Base-by-base conservation (phyloP, 2,329 filamentous ascomycete species). In the Chalara sp. region DNA sequence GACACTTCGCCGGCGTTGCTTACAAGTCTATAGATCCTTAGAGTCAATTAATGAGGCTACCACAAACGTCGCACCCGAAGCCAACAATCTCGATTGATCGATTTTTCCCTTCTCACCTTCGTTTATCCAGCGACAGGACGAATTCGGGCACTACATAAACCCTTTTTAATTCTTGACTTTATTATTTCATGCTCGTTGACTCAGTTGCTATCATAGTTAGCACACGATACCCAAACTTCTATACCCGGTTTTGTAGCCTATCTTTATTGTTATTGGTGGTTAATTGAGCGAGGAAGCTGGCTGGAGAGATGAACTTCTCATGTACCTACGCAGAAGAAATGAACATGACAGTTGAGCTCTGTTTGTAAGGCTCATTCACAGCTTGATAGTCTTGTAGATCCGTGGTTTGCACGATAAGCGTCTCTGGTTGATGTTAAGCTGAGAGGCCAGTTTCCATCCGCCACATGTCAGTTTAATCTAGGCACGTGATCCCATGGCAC, bases 11-110 rank as follows among this genome's bases (percentile, higher is more conserved):
- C 21, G 7, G 1, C 8, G 11, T 32, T 7, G 6, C 35, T 41
- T 10, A 37, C 35, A 28, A 5, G 8, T 4, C 32, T 55, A 33
- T 45, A 69, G 67, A 46, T 68, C 68, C 63, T 62, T 69, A 46
- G 64, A 67, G 54, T 65, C 67, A 30, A 65, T 69, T 37, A 8
- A n/a, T n/a, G 35, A 37, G 8, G 35, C n/a, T 37, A 37, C 35
- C 53, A 64, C 64, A 42, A 53, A 67, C 49, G 56, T 58, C 46
- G 44, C 53, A 8, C 37, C 46, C 12, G 35, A 48, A 12, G 35
- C 51, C 51, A 11, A 10, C 46, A 21, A 33, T 52, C 30, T n/a
- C 2, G 21, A 21, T 43, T 49, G 47, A 52, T 46, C 30, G 35
- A 12, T 29, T 28, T 13, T 32, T 32, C 47, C 40, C 32, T 31